Conservation (phyloP, 2,329 filamentous ascomycete genomes). For the Ophiocordyceps camponoti-saundersi region DNA sequence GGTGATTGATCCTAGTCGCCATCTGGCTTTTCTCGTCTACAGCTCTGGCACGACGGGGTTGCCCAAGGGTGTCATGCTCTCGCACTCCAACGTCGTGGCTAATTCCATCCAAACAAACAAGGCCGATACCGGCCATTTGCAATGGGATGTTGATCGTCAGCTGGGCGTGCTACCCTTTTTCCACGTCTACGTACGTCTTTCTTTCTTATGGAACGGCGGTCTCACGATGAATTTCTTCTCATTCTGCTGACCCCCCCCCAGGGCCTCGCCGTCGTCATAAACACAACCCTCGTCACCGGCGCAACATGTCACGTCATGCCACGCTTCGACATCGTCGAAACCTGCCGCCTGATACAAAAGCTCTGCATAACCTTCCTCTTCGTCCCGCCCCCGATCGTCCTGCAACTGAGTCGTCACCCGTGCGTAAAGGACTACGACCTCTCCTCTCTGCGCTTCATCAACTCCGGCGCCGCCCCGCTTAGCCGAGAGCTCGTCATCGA, state of each 20-base stretch:
- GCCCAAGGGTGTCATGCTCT: conserved; percentile 82
- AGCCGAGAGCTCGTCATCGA: conserved; percentile 64
- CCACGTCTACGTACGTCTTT: conserved; percentile 59
- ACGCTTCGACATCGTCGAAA: conserved; percentile 65
- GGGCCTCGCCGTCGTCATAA: conserved; percentile 16
- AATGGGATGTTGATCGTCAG: conserved; percentile 51
- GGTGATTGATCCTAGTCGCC: conserved; percentile 48
- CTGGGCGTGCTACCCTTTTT: conserved; percentile 77
- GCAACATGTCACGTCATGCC: conserved; percentile 55
- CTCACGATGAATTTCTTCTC: background rate
- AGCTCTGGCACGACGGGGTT: conserved; percentile 79
- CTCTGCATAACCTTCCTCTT: conserved; percentile 63
- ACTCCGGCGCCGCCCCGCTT: conserved; percentile 73
- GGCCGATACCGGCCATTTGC: conserved; percentile 35
- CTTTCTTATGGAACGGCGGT: too few species aligned
- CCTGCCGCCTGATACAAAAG: conserved; percentile 61
- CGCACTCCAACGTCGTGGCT: conserved; percentile 65
- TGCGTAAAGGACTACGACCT: conserved; percentile 68
- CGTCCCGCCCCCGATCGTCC: conserved; percentile 69
- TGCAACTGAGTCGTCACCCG: conserved; percentile 67
- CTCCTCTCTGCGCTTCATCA: conserved; percentile 63
- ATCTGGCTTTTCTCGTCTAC: conserved; percentile 75
- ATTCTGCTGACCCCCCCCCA: conserved; percentile 1
- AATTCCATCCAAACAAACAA: conserved; percentile 44
- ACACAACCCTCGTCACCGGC: conserved; percentile 31